Evolutionary conservation across 2,329 filamentous ascomycete genomes (phyloP).

Genomic region (Botrytis tulipae): DNA sequence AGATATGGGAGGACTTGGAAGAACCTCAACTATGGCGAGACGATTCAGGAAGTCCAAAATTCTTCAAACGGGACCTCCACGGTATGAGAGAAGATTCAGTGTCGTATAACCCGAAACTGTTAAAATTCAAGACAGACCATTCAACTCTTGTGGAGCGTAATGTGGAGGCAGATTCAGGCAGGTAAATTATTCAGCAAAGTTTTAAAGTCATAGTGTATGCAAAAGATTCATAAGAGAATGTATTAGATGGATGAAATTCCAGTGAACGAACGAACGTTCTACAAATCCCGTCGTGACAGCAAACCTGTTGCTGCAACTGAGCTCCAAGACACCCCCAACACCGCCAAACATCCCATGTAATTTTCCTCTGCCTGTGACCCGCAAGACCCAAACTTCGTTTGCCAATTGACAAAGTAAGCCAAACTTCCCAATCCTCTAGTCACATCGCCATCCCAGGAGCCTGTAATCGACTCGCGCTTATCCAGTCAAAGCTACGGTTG

Average conservation of each 20-base stretch:
- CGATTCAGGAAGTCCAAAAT: not conserved
- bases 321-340: not conserved
- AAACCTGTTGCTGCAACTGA: not conserved
- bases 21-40: not conserved
- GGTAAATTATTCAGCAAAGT: not conserved
- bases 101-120: not conserved
- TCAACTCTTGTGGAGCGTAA: not conserved
- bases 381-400: not conserved
- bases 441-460: constrained; percentile 5
- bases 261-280: not conserved
- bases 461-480: constrained; percentile 8
- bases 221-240: not conserved
- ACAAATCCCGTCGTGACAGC: not conserved
- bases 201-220: not conserved
- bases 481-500: constrained; percentile 11
- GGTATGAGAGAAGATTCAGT: not conserved
- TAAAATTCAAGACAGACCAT: not conserved
- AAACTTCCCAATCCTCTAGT: constrained; percentile 7
- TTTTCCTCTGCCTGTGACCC: not conserved
- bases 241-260: not conserved
- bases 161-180: not conserved
- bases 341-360: not conserved
- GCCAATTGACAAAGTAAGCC: not conserved
- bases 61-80: not conserved
- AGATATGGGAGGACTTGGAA: not conserved